Percentiles rank a stretch among this genome's conserved stretches.
phyloP scores from a whole-genome alignment of 306 rosid genomes.

The Sphenostylis stenocarpa region DNA sequence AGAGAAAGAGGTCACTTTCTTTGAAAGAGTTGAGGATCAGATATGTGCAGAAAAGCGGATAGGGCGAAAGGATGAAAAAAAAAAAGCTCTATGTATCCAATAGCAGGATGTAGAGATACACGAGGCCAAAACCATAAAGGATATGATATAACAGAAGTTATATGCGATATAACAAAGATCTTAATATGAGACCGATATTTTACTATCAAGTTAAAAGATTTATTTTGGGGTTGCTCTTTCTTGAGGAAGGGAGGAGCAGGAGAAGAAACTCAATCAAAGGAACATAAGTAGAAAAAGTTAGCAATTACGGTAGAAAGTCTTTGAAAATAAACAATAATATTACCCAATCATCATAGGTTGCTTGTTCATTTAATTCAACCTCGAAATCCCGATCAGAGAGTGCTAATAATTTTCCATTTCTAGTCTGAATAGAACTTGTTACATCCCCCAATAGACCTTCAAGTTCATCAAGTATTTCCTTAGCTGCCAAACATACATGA shows the following conservation, averaged over 20 bases:
- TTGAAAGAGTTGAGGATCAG: neutral
- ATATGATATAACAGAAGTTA: neutral
- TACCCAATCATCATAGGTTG: conserved; percentile 42
- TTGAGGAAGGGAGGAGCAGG: neutral
- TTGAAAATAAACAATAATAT: neutral
- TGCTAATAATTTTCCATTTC: too few relatives aligned
- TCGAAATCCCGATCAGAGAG: too few relatives aligned
- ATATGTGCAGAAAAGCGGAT: neutral
- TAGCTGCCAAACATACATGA: conserved; percentile 14
- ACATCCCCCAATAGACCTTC: too few relatives aligned
- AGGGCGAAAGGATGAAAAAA: neutral
- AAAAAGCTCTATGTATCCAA: neutral
- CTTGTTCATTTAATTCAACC: too few relatives aligned
- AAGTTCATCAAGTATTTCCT: too few relatives aligned
- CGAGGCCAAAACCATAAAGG: neutral
- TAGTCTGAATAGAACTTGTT: too few relatives aligned
- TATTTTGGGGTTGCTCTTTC: neutral
- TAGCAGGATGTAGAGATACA: neutral
- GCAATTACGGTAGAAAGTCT: conserved; percentile 1
- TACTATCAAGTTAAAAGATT: neutral
- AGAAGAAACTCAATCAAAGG: neutral
- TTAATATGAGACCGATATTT: neutral
- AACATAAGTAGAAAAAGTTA: neutral
- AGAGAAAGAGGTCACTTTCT: neutral
- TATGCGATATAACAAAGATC: neutral